Evolutionary conservation across 176 grass and related monocot genomes (phyloP).

Genomic region (Oryza nivara): DNA sequence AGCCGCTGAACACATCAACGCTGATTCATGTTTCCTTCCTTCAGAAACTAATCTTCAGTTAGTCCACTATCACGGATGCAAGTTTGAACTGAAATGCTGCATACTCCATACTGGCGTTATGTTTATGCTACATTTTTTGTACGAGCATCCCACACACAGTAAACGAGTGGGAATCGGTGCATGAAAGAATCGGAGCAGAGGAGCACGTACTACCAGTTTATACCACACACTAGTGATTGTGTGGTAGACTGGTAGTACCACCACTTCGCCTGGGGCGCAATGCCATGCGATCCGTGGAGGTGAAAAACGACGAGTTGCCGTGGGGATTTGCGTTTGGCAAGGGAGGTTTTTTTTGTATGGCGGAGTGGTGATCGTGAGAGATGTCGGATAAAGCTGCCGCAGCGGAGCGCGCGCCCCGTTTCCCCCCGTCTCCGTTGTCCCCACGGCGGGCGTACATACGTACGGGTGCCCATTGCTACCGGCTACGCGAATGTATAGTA

Average conservation of each 20-base stretch:
- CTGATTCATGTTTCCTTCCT: not conserved
- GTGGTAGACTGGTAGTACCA: no score
- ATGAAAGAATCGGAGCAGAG: no score
- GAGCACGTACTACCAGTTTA: no score
- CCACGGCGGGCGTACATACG: not conserved
- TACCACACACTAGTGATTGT: no score
- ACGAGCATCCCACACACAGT: not conserved
- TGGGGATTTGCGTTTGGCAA: constrained; percentile 19
- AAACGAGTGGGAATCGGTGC: no score
- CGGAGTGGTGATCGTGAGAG: not conserved
- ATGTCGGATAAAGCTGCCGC: constrained; percentile 38
- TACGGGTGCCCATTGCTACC: not conserved
- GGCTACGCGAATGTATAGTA: not conserved
- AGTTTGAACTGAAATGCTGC: no score
- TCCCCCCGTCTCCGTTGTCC: constrained; percentile 9
- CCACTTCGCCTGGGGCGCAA: no score
- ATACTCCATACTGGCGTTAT: no score
- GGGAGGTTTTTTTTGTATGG: not conserved
- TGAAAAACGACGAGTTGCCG: not conserved
- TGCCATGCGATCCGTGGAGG: not conserved
- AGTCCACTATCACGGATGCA: no score
- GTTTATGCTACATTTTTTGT: no score
- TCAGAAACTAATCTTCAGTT: not conserved
- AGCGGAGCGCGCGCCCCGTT: constrained; percentile 20
- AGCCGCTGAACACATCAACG: not conserved